Evolutionary conservation across 208 protist genomes (phyloP).

Genomic region (Trypanosoma melophagium): DNA sequence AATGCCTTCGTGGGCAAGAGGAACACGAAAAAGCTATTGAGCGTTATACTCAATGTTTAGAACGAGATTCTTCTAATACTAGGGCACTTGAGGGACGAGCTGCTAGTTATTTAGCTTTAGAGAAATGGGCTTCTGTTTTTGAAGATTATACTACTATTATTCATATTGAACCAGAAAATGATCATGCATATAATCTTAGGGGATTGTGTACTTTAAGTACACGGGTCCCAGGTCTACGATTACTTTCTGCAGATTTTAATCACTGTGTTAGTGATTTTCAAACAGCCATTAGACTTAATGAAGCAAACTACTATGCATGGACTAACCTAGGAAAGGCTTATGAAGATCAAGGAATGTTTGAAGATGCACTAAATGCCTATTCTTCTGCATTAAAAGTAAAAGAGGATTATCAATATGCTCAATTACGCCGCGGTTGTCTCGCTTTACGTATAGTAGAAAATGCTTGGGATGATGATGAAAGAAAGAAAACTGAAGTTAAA

Average conservation of each 20-base stretch:
- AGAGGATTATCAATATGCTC: constrained; percentile 73
- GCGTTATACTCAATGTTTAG: constrained; percentile 76
- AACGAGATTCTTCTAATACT: constrained; percentile 57
- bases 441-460: constrained; percentile 46
- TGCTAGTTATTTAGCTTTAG: constrained; percentile 53
- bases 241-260: constrained; percentile 66
- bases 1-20: constrained; percentile 57
- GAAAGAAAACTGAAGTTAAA: constrained; percentile 1
- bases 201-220: constrained; percentile 70
- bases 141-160: constrained; percentile 90
- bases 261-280: constrained; percentile 84
- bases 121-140: constrained; percentile 72
- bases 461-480: constrained; percentile 12
- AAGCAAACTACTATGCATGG: constrained; percentile 92
- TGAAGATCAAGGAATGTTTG: constrained; percentile 76
- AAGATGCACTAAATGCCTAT: constrained; percentile 78
- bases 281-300: constrained; percentile 82
- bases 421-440: constrained; percentile 75
- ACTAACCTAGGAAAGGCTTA: constrained; percentile 87
- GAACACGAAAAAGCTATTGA: constrained; percentile 72
- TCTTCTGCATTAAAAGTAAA: constrained; percentile 63
- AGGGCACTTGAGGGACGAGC: constrained; percentile 75
- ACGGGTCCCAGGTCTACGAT: constrained; percentile 76
- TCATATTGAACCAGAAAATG: constrained; percentile 82
- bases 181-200: constrained; percentile 92